These are phyloP conservation scores for Populus hybrid DNA, from an alignment of 441 rosid species.

Conservation along the genomic window DNA sequence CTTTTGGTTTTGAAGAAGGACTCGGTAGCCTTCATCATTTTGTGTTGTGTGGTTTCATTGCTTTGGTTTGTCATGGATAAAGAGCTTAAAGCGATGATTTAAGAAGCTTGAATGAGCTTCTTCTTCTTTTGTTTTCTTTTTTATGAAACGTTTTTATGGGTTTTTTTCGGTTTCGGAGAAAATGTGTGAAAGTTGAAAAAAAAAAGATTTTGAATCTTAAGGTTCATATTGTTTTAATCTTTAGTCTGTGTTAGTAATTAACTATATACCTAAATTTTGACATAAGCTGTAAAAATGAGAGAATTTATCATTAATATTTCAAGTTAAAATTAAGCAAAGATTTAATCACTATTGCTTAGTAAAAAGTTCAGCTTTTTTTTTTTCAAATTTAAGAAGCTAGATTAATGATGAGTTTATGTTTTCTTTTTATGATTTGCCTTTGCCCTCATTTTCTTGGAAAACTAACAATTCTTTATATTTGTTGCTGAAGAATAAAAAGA, in stretches of 20 bases:
- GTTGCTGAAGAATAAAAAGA: not conserved
- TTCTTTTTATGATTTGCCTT: not conserved
- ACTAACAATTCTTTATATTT: not conserved
- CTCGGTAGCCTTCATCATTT: not conserved
- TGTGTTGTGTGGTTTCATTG: not conserved
- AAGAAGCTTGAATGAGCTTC: constrained; percentile 8
- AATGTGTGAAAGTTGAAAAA: not conserved
- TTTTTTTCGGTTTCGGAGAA: constrained; percentile 30
- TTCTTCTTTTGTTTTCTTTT: not conserved
- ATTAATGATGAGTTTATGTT: not conserved
- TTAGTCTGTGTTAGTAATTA: not conserved
- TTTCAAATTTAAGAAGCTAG: not conserved
- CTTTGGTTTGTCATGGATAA: not conserved
- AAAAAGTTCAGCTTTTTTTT: not conserved
- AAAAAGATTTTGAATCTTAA: not conserved
- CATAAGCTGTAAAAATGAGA: not conserved
- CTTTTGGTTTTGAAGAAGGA: not conserved
- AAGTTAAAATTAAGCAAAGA: not conserved
- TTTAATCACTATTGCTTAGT: not conserved
- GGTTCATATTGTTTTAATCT: not conserved
- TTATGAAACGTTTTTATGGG: not conserved
- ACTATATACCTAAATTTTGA: not conserved
- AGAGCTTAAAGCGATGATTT: not conserved
- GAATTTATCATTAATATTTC: not conserved
- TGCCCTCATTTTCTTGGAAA: constrained; percentile 1